Conservation (phyloP, 2,329 filamentous ascomycete genomes). For the Zalaria obscura region DNA sequence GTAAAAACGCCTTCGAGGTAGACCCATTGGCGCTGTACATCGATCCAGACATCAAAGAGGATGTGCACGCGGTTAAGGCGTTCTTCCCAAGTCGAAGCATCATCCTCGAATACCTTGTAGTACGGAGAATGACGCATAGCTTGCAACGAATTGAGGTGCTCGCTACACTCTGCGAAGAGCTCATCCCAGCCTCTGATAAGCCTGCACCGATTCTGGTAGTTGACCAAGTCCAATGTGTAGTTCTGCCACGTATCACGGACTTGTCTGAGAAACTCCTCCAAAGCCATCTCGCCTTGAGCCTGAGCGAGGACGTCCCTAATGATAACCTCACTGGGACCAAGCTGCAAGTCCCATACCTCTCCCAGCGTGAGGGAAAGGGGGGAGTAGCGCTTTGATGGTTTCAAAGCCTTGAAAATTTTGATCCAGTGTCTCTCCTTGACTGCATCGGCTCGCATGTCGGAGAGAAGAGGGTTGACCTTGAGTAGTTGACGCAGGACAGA, state of each 20-base stretch:
- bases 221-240: constrained; percentile 85
- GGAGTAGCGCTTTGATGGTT: constrained; percentile 85
- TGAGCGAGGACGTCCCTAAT: constrained; percentile 91
- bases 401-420: constrained; percentile 93
- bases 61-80: constrained; percentile 95
- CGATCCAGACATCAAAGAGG: constrained; percentile 98
- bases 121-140: constrained; percentile 99
- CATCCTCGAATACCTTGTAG: constrained; percentile 98
- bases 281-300: constrained; percentile 92
- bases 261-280: constrained; percentile 94
- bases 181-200: constrained; percentile 98
- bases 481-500: constrained; percentile 74
- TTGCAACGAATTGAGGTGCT: constrained; percentile 92
- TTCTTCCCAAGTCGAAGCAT: constrained; percentile 93
- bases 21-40: constrained; percentile 99
- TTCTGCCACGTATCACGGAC: constrained; percentile 95
- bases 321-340: constrained; percentile 71
- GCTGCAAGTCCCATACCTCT: constrained; percentile 94
- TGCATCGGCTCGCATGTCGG: constrained; percentile 89
- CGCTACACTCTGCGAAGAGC: constrained; percentile 93
- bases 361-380: constrained; percentile 91
- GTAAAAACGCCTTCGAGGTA: constrained; percentile 98
- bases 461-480: constrained; percentile 78
- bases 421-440: constrained; percentile 94
- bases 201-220: constrained; percentile 95